Percentiles rank a stretch among this genome's conserved stretches.
Evolutionary conservation across 2,329 filamentous ascomycete genomes (phyloP).

Genomic region (Diplodia sapinea): DNA sequence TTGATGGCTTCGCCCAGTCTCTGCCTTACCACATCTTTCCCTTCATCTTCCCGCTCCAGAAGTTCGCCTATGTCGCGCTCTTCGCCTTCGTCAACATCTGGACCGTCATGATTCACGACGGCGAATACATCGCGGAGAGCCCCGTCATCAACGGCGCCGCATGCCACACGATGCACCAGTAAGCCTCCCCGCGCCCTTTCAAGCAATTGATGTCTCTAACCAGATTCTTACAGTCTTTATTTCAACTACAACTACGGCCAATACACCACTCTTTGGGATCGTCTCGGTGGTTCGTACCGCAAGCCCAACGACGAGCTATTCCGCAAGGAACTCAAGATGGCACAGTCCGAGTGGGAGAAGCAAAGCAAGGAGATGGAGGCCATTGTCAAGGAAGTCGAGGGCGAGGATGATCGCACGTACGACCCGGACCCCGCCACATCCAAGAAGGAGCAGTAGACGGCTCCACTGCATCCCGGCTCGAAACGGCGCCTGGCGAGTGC

Average conservation of each 20-base stretch:
- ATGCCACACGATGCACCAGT: conserved; percentile 89
- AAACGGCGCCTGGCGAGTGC: conserved; percentile 14
- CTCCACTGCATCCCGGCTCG: not conserved
- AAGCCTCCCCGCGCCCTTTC: conserved; percentile 57
- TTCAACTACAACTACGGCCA: conserved; percentile 95
- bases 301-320: conserved; percentile 87
- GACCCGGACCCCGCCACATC: conserved; percentile 40
- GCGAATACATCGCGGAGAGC: conserved; percentile 89
- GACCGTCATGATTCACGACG: conserved; percentile 96
- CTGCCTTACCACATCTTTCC: conserved; percentile 93
- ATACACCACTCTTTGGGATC: conserved; percentile 91
- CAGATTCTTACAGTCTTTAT: conserved; percentile 31
- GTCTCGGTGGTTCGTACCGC: conserved; percentile 83
- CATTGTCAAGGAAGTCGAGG: conserved; percentile 76
- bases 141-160: conserved; percentile 93
- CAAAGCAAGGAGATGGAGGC: conserved; percentile 78
- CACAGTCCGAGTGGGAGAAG: conserved; percentile 75
- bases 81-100: conserved; percentile 96
- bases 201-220: conserved; percentile 34
- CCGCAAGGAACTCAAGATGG: conserved; percentile 84
- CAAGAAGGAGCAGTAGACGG: conserved; percentile 49
- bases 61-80: conserved; percentile 81
- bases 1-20: conserved; percentile 88
- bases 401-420: conserved; percentile 56
- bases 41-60: conserved; percentile 90